Conservation (phyloP, 1,284 basidiomycete genomes). For the Ganoderma lingzhi region DNA sequence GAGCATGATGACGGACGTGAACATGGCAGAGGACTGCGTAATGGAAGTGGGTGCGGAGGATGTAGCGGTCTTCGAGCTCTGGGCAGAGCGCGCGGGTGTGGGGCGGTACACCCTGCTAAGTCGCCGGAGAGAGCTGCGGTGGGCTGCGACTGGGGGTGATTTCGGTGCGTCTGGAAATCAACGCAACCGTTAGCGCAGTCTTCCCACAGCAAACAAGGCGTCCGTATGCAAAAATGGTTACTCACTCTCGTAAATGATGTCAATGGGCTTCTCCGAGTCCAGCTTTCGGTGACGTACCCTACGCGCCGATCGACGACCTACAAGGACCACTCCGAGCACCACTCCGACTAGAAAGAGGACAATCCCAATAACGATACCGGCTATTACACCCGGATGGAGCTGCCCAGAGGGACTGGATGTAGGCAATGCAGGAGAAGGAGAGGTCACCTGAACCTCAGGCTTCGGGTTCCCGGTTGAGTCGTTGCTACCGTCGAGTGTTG, state of each 20-base stretch:
- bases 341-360: conserved; percentile 12
- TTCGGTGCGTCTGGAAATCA: conserved; percentile 1
- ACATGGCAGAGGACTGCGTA: conserved; percentile 34
- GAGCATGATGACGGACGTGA: conserved; percentile 33
- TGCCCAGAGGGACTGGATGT: not conserved
- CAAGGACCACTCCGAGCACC: conserved; percentile 9
- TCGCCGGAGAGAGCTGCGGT: conserved; percentile 15
- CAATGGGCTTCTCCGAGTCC: conserved; percentile 27
- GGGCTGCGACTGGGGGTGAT: conserved; percentile 4
- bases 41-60: conserved; percentile 29
- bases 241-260: conserved; percentile 27
- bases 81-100: conserved; percentile 24
- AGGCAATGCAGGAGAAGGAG: not conserved
- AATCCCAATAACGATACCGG: conserved; percentile 18
- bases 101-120: conserved; percentile 30
- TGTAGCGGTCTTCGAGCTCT: conserved; percentile 29
- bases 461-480: conserved; percentile 14
- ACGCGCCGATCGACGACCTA: conserved; percentile 21
- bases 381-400: conserved; percentile 18
- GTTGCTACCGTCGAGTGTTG: conserved; percentile 3
- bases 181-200: not conserved
- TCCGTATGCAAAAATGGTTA: not conserved
- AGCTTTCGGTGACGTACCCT: conserved; percentile 22
- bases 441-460: conserved; percentile 3
- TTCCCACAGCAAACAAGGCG: not conserved